Evolutionary conservation across 495 filamentous ascomycete species (phyloP).

Genomic region (Gamarada debralockiae): DNA sequence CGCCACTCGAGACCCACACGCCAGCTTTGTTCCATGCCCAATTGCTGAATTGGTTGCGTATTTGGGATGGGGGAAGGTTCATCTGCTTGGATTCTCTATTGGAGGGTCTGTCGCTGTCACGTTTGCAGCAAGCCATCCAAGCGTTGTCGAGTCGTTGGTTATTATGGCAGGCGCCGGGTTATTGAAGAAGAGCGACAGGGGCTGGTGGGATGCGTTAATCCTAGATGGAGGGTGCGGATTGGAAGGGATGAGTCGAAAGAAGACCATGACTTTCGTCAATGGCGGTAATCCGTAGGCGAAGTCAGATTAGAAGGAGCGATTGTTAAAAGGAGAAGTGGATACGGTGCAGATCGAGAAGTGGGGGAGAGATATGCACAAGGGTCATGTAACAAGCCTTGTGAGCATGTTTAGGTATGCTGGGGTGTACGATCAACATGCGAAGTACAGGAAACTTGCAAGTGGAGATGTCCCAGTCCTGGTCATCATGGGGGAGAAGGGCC

Average conservation of each 20-base stretch:
- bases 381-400: neutral
- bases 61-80: neutral
- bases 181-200: neutral
- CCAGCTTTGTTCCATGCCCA: neutral
- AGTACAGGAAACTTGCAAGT: neutral
- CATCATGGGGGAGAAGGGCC: too few relatives aligned
- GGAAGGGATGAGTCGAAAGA: neutral
- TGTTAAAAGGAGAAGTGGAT: constrained; percentile 1
- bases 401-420: neutral
- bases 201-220: neutral
- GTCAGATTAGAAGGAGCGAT: neutral
- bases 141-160: neutral
- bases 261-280: neutral
- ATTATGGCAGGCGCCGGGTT: neutral
- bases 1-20: neutral
- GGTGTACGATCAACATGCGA: neutral
- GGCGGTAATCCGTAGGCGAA: neutral
- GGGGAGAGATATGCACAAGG: neutral
- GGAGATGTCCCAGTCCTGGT: neutral
- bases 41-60: neutral
- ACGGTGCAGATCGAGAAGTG: neutral
- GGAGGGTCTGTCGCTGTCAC: neutral
- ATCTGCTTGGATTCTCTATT: constrained; percentile 1
- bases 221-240: neutral
- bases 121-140: neutral